Conservation (phyloP, 2,329 filamentous ascomycete species). For the Botrytis medusae region DNA sequence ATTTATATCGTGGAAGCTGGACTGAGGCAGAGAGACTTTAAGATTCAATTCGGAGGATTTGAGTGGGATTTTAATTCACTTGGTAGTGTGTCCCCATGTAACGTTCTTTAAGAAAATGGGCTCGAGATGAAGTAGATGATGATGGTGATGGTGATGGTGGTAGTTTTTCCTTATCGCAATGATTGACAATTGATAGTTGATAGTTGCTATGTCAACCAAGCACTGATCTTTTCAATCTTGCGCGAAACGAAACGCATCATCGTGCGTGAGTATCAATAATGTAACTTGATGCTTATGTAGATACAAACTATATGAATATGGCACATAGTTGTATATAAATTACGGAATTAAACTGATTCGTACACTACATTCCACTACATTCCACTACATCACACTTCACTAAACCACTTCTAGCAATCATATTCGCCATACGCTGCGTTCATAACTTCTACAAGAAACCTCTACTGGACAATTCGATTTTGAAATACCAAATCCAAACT, state of each 20-base stretch:
- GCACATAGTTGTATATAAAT: not conserved
- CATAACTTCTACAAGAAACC: not conserved
- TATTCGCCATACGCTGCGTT: not conserved
- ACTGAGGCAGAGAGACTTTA: not conserved
- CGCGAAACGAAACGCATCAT: conserved; percentile 4
- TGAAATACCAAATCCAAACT: not conserved
- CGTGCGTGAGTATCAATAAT: not conserved
- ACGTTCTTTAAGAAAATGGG: not conserved
- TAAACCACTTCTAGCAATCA: not conserved
- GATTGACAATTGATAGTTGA: not conserved
- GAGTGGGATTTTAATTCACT: not conserved
- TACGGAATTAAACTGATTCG: not conserved
- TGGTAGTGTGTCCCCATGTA: not conserved
- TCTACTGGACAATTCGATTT: not conserved
- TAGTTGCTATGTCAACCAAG: conserved; percentile 20
- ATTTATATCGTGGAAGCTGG: not conserved
- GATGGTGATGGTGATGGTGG: not conserved
- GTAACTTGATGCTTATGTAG: not conserved
- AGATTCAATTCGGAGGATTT: not conserved
- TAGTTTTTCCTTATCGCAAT: conserved; percentile 14
- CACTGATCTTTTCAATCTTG: conserved; percentile 2
- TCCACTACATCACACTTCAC: too few species aligned
- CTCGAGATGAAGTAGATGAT: not conserved
- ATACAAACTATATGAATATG: not conserved
- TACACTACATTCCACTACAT: not conserved